phyloP scores from a whole-genome alignment of 139 green algal species.

The Tetratostichococcus sp. region DNA sequence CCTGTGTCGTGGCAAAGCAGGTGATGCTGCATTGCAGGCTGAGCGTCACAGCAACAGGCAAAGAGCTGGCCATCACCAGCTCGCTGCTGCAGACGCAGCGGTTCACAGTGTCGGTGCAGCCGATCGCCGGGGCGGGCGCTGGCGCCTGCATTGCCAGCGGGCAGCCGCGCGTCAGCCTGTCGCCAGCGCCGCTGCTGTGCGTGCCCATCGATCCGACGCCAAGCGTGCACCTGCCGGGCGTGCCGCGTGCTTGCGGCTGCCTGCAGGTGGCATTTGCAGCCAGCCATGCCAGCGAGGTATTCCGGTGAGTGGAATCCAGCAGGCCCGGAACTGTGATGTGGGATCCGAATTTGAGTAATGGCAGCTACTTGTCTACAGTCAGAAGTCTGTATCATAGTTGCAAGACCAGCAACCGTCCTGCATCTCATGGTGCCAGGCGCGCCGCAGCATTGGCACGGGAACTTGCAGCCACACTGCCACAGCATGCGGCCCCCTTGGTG shows the following conservation, averaged over 20 bases:
- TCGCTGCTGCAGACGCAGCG: not conserved
- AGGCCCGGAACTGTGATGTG: too few relatives aligned
- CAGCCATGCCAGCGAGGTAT: not conserved
- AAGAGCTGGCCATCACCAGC: not conserved
- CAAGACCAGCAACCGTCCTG: too few relatives aligned
- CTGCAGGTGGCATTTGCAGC: not conserved
- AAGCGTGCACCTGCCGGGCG: not conserved
- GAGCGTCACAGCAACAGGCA: not conserved
- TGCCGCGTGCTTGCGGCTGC: not conserved
- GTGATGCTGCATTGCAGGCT: too few relatives aligned
- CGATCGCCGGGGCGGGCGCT: not conserved
- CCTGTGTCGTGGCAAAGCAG: too few relatives aligned
- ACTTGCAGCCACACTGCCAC: not conserved
- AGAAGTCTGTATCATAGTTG: too few relatives aligned
- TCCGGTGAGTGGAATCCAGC: too few relatives aligned
- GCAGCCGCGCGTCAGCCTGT: not conserved
- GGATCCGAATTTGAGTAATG: too few relatives aligned
- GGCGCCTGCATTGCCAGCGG: not conserved
- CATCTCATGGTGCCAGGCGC: not conserved
- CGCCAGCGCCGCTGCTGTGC: not conserved
- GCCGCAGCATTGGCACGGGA: not conserved
- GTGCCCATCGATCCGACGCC: not conserved
- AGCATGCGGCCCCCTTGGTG: not conserved
- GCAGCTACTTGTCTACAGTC: too few relatives aligned
- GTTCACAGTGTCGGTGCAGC: not conserved